These are phyloP conservation scores for Trichoderma reesei DNA, from an alignment of 495 filamentous ascomycete species.

Conservation along the genomic window DNA sequence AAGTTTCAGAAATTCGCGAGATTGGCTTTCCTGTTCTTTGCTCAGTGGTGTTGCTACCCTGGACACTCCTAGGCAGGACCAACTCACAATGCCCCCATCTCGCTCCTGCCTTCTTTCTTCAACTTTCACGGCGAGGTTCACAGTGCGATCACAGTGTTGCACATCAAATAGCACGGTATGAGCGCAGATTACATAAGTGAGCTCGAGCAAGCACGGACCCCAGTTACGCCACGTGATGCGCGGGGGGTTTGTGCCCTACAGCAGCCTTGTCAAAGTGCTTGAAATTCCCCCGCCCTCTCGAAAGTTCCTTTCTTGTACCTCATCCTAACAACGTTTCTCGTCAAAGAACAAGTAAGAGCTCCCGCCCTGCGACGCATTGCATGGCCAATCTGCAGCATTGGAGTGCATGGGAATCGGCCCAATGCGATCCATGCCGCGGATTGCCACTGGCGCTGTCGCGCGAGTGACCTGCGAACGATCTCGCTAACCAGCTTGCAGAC, in stretches of 20 bases:
- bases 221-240: not conserved
- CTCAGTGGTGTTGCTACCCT: not conserved
- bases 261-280: conserved; percentile 5
- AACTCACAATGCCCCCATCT: not conserved
- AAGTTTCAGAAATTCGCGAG: not conserved
- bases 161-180: not conserved
- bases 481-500: conserved; percentile 8
- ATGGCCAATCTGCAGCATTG: not conserved
- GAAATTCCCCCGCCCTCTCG: conserved; percentile 10
- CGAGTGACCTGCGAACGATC: not conserved
- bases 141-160: not conserved
- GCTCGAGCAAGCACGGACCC: not conserved
- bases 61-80: not conserved
- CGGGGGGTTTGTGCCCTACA: conserved; percentile 6
- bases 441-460: not conserved
- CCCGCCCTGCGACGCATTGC: not conserved
- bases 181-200: not conserved
- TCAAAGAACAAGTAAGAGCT: conserved; percentile 13
- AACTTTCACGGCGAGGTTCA: not conserved
- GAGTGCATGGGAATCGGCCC: not conserved
- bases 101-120: not conserved
- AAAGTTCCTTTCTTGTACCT: conserved; percentile 10
- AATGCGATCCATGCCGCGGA: not conserved
- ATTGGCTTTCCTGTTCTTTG: not conserved
- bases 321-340: conserved; percentile 13